Evolutionary conservation across 2,329 filamentous ascomycete species (phyloP), one percentile per base, ranked within the genome.

Genomic region (Anisogramma anomala): DNA sequence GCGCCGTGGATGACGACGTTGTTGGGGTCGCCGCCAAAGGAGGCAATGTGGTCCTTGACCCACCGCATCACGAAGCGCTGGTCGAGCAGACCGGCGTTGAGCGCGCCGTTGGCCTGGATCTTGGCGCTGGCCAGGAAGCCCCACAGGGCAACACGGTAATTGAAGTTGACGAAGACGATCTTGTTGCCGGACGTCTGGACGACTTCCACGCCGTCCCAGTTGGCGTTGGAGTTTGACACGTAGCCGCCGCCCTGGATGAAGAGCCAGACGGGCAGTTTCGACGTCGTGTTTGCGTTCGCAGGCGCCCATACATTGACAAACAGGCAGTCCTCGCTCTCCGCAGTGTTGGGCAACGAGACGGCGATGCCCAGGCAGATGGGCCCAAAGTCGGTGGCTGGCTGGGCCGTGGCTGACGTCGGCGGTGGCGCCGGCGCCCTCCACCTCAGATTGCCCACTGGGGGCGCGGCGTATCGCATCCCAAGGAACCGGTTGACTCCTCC

Each of bases 31-130:
- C 77, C 77, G 6, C 76, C 72, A 46, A 78, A 78, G 56, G 64
- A 33, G 2, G 57, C 53, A 31, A 83, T 79, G 45, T 83, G 62
- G 26, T 67, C 58, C 50, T 74, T 66, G 0, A 81, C 68, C 79
- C 79, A 83, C 23, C 70, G 53, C 33, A 84, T 55, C 2, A 72
- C 61, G 19, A 71, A 66, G 14, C 75, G 64, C 57, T 82, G 77
- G 50, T 84, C 79, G 3, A 80, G 61, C 6, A 83, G 55, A 0
- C 79, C 79, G 2, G 62, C 73, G 51, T 84, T 83, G 7, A 81
- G 62, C 36, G 69, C 65, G 1, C 77, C 77, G 48, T 74, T 60
- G 4, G 60, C 53, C 27, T 67, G 65, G 8, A 82, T 63, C 22
- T 68, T 61, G 28, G 74, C 66, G 34, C 74, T 69, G 0, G 74